These are phyloP conservation scores for Malus asiatica DNA, from an alignment of 306 rosid genomes.

Conservation along the genomic window DNA sequence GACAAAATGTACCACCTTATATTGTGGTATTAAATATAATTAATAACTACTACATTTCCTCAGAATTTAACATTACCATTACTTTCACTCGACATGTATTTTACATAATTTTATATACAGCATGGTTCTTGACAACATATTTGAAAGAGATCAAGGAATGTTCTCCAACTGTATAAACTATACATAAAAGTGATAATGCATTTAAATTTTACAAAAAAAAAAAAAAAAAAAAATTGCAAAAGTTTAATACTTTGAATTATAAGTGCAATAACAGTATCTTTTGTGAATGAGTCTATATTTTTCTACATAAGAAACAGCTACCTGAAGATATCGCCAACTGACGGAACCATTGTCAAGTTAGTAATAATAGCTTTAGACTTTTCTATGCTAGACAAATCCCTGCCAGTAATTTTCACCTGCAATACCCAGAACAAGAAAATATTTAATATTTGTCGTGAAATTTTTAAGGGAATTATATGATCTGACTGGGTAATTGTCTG, in stretches of 20 bases:
- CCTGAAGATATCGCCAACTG: conserved; percentile 86
- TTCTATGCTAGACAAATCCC: conserved; percentile 73
- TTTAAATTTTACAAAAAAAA: neutral
- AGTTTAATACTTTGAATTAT: neutral
- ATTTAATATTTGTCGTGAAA: neutral
- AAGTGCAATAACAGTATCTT: neutral
- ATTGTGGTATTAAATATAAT: neutral
- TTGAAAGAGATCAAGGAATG: neutral
- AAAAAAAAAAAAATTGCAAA: neutral
- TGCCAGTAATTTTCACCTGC: conserved; percentile 88
- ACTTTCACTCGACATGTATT: neutral
- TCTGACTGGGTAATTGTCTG: conserved; percentile 17
- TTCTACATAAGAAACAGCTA: conserved; percentile 4
- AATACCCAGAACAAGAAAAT: conserved; percentile 22
- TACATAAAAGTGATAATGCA: neutral
- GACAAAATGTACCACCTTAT: neutral
- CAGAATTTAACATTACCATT: neutral
- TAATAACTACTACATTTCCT: neutral
- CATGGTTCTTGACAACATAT: neutral
- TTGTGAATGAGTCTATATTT: neutral
- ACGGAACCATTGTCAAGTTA: conserved; percentile 86
- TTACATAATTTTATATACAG: neutral
- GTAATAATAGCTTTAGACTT: conserved; percentile 72
- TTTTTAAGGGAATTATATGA: conserved; percentile 3
- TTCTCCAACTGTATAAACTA: neutral